These are phyloP conservation scores for Quercus cerris DNA, from an alignment of 306 rosid species.

Conservation along the genomic window DNA sequence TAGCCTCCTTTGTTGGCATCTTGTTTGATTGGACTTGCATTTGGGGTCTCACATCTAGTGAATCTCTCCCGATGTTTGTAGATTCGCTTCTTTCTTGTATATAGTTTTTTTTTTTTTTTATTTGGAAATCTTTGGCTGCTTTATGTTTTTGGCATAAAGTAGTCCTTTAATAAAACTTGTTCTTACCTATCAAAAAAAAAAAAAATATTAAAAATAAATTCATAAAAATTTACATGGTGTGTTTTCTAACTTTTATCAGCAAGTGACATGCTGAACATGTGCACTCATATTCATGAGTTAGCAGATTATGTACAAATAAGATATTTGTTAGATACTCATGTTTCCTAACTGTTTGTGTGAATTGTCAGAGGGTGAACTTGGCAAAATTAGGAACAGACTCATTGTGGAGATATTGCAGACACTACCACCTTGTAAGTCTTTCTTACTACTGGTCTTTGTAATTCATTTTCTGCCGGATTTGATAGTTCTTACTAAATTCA, in stretches of 20 bases:
- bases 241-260: neutral
- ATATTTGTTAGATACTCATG: neutral
- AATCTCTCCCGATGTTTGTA: no score
- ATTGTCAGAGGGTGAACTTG: constrained; percentile 44
- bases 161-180: no score
- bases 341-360: neutral
- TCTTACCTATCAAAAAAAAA: no score
- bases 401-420: constrained; percentile 59
- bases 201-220: no score
- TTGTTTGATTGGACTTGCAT: no score
- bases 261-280: neutral
- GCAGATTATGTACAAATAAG: neutral
- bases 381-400: constrained; percentile 51
- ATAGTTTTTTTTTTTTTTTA: no score
- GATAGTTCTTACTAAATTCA: neutral
- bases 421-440: constrained; percentile 58
- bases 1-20: no score
- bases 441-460: constrained; percentile 1
- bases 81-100: no score
- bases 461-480: neutral
- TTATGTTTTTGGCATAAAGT: no score
- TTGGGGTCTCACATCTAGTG: no score
- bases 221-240: neutral
- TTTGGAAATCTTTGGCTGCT: no score
- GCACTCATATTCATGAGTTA: neutral